A percentile compares a stretch with the other conserved stretches of the same genome.
Conservation (phyloP, 1,139 yeast species). For the Debaryomyces sp. region DNA sequence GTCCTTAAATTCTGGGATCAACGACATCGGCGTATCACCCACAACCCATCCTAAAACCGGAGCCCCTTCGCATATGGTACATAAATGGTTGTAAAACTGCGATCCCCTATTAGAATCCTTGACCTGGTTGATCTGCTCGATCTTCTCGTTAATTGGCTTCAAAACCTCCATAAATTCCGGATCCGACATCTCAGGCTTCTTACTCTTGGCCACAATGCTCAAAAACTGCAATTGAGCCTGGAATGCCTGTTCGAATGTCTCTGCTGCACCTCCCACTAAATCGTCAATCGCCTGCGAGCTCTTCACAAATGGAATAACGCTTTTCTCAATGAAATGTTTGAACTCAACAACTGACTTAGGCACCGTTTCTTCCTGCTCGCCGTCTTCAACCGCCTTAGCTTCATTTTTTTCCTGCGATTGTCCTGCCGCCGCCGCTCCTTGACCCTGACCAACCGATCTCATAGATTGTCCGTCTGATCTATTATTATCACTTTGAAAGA, state of each 20-base stretch:
- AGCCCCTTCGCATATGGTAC: constrained; percentile 84
- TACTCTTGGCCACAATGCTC: constrained; percentile 57
- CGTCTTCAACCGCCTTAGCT: constrained; percentile 3
- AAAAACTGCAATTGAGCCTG: constrained; percentile 60
- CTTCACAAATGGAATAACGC: constrained; percentile 62
- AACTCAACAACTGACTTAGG: constrained; percentile 55
- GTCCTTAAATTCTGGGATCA: constrained; percentile 82
- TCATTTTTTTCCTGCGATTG: neutral
- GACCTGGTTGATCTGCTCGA: constrained; percentile 58
- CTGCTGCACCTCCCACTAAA: constrained; percentile 61
- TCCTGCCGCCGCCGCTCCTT: neutral
- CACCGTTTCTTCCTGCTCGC: constrained; percentile 21
- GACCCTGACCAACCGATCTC: constrained; percentile 8
- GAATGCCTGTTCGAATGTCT: constrained; percentile 61
- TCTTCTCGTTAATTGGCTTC: constrained; percentile 65
- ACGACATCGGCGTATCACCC: constrained; percentile 67
- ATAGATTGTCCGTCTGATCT: constrained; percentile 12
- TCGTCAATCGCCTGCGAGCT: constrained; percentile 64
- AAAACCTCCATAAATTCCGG: constrained; percentile 60
- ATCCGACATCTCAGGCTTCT: constrained; percentile 64
- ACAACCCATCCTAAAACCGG: constrained; percentile 93
- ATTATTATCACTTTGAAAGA: constrained; percentile 64
- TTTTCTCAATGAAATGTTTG: constrained; percentile 53
- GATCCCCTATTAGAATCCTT: constrained; percentile 79
- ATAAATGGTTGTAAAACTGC: constrained; percentile 67